Evolutionary conservation across 805 yeast genomes (phyloP).

Genomic region (Helenozyma rhizophorensis): DNA sequence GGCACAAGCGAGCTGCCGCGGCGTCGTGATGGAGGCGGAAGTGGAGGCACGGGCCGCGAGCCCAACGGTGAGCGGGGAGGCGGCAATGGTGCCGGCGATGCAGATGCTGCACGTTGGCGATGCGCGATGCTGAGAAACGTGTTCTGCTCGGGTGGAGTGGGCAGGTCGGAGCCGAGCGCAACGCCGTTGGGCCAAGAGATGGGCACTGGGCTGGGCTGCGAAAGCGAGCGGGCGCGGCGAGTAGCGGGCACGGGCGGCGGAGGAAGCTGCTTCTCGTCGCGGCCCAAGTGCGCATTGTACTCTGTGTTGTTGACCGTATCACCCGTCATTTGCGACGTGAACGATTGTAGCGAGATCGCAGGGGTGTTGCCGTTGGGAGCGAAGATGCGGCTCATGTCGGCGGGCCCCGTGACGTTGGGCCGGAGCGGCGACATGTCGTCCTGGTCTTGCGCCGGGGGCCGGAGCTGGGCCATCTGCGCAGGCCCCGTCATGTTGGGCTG

Average conservation of each 20-base stretch:
- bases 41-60: conserved; percentile 26
- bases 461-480: conserved; percentile 35
- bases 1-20: conserved; percentile 16
- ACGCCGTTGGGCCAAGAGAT: neutral
- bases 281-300: conserved; percentile 26
- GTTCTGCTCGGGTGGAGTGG: neutral
- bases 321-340: conserved; percentile 40
- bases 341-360: conserved; percentile 37
- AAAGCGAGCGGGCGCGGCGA: conserved; percentile 31
- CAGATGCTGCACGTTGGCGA: conserved; percentile 1
- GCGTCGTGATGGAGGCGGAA: conserved; percentile 40
- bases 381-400: conserved; percentile 31
- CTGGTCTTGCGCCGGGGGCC: conserved; percentile 1
- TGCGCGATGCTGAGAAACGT: neutral
- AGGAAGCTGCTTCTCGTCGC: conserved; percentile 3
- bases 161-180: neutral
- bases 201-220: conserved; percentile 22
- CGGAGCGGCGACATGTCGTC: conserved; percentile 10
- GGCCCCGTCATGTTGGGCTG: conserved; percentile 47
- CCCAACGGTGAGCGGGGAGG: conserved; percentile 24
- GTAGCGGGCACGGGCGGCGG: conserved; percentile 38
- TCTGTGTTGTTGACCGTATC: conserved; percentile 31
- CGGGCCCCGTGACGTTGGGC: conserved; percentile 26
- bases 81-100: conserved; percentile 13
- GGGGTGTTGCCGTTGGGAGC: conserved; percentile 16